These are phyloP conservation scores for Phanerochaete sordida DNA, from an alignment of 768 basidiomycete species.

Conservation along the genomic window DNA sequence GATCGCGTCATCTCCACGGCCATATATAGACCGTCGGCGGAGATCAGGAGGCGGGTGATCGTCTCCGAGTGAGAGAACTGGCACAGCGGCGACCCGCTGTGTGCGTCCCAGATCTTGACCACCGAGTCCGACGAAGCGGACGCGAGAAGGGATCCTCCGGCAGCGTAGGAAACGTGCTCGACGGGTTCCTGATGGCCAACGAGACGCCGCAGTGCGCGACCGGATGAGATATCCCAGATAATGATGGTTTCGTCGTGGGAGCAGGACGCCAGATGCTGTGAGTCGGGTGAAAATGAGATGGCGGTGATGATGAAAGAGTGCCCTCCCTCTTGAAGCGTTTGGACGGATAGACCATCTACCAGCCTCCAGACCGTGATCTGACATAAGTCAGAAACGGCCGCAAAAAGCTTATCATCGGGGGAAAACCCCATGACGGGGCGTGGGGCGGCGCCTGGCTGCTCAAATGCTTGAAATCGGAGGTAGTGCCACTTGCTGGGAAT, in stretches of 20 bases:
- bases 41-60: slow-evolving; percentile 36
- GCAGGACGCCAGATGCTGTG: slow-evolving; percentile 17
- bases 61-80: slow-evolving; percentile 16
- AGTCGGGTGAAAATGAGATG: slow-evolving; percentile 26
- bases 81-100: slow-evolving; percentile 24
- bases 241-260: slow-evolving; percentile 15
- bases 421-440: too few relatives aligned
- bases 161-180: slow-evolving; percentile 33
- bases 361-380: slow-evolving; percentile 26
- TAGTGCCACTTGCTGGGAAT: too few relatives aligned
- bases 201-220: background rate
- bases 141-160: slow-evolving; percentile 38
- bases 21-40: too few relatives aligned
- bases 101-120: slow-evolving; percentile 16
- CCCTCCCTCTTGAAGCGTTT: background rate
- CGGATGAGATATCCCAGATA: slow-evolving; percentile 19
- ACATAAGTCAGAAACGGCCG: slow-evolving; percentile 22
- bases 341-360: slow-evolving; percentile 6
- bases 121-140: slow-evolving; percentile 35
- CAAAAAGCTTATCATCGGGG: slow-evolving; percentile 19
- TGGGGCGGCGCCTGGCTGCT: too few relatives aligned
- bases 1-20: too few relatives aligned
- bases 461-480: too few relatives aligned
- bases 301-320: slow-evolving; percentile 14
- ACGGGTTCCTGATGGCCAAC: slow-evolving; percentile 16